Conservation (phyloP, 108 stramenopile species). For the Cylindrotheca fusiformis region DNA sequence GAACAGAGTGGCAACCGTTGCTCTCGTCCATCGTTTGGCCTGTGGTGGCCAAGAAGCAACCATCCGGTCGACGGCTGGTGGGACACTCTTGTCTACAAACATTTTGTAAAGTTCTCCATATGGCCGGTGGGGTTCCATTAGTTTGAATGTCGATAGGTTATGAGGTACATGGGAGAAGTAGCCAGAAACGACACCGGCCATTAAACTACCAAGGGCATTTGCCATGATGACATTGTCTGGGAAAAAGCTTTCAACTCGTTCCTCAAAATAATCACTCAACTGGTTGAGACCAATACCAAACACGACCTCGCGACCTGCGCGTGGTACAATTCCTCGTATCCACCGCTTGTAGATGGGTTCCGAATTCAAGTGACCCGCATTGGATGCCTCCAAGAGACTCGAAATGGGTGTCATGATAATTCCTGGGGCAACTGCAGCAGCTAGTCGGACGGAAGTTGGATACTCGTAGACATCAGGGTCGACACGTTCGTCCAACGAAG, state of each 20-base stretch:
- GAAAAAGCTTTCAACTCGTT: constrained; percentile 36
- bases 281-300: constrained; percentile 80
- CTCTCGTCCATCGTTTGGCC: constrained; percentile 15
- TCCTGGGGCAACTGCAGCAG: constrained; percentile 57
- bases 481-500: constrained; percentile 36
- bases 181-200: constrained; percentile 64
- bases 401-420: constrained; percentile 76
- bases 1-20: constrained; percentile 37
- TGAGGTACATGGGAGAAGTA: constrained; percentile 77
- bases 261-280: constrained; percentile 72
- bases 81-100: constrained; percentile 40
- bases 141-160: constrained; percentile 67
- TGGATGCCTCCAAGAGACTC: constrained; percentile 68
- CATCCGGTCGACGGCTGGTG: constrained; percentile 24
- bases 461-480: constrained; percentile 32
- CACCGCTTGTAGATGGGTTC: constrained; percentile 56
- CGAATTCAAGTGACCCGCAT: constrained; percentile 69
- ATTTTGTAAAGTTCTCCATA: constrained; percentile 41
- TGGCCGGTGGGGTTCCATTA: constrained; percentile 44
- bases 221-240: constrained; percentile 33
- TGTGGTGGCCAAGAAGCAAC: constrained; percentile 20
- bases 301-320: constrained; percentile 66
- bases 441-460: constrained; percentile 30
- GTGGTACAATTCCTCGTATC: constrained; percentile 63
- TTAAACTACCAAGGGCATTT: constrained; percentile 49